Base-by-base conservation (phyloP, 2,329 filamentous ascomycete species). In the Claviceps pusilla region DNA sequence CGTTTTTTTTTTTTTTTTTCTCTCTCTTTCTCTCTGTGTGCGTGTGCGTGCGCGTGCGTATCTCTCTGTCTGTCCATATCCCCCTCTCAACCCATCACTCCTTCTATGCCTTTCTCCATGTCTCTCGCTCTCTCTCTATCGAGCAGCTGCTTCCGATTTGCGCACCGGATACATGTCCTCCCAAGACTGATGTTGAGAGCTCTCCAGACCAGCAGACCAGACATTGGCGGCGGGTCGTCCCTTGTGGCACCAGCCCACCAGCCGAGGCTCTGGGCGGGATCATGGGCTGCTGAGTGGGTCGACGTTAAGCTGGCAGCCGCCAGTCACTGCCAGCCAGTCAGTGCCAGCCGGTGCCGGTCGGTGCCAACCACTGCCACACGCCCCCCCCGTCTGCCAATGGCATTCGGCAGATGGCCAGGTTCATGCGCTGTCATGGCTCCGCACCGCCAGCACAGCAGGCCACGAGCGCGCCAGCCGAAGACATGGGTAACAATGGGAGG, bases 151-250 rank as follows among this genome's bases (percentile, higher is more conserved):
- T 37, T 11, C 35, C 7, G 35, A 37, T 7, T 37, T 37, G 10
- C 1, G 35, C 35, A 12, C 35, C 35, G 24, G 24, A 24, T 24
- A 24, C 24, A 2, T 24, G 2, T 24, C 24, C 24, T 24, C 24
- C 24, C 24, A 2, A 24, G 24, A 11, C 35, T 37, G 11, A 37
- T 3, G 35, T 37, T 10, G 35, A 37, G 35, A 11, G 35, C 35
- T 37, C 35, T 10, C 2, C 35, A 37, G 7, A 67, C 59, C 37
- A 39, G 35, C 9, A 7, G 16, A 4, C 39, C 6, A 5, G 14
- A 45, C 42, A 19, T 24, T 28, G 42, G 45, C 45, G 46, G 47
- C 59, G 55, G 58, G 55, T 57, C 52, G 50, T 56, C 55, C 54
- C 54, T 57, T 53, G 56, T 54, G 46, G 50, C 42, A 45, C 19